Base-by-base conservation (phyloP, 2,329 filamentous ascomycete genomes). In the Geosmithia putterillii region DNA sequence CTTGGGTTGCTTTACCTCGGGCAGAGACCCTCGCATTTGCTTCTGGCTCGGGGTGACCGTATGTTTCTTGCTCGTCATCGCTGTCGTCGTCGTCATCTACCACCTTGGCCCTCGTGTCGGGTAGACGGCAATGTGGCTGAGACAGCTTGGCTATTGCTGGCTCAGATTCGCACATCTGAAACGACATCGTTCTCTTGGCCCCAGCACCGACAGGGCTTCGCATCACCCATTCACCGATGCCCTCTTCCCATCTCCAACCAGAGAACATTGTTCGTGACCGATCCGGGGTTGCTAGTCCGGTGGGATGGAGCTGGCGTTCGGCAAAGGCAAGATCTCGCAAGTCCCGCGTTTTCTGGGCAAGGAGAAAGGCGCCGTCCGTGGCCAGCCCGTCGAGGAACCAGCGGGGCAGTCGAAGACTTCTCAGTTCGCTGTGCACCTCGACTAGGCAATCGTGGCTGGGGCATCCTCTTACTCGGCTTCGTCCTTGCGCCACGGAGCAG, bases 251-350 rank as follows among this genome's bases (percentile, higher is more conserved):
- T 36, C 51, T 51, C 55, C 61, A 65, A 7, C 61, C 61, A 2
- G 58, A 55, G 42, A 62, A 63, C 5, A 59, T 51, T 32, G 28
- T 32, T 9, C 15, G 28, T 12, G 46, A 4, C 9, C 35, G 35
- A 17, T 12, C 35, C n/a, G 35, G 35, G n/a, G 35, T 38, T 7
- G 35, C 18, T 35, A 15, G 38, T 28, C 20, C 35, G 18, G n/a
- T 34, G 9, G 37, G 20, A 15, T 40, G 23, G 7, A 40, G 15
- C 19, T 44, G 42, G 14, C 38, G 23, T 49, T 77, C 74, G 3
- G 72, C 73, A 50, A 71, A 74, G 9, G 66, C 67, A 36, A 76
- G 62, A 48, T 77, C 73, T 21, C 67, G 60, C 7, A 76, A 56
- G 48, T 74, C 68, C 43, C 67, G 69, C 14, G 71, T 76, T 43